Evolutionary conservation across 2,329 filamentous ascomycete genomes (phyloP).

Genomic region (Paradendryphiella salina): DNA sequence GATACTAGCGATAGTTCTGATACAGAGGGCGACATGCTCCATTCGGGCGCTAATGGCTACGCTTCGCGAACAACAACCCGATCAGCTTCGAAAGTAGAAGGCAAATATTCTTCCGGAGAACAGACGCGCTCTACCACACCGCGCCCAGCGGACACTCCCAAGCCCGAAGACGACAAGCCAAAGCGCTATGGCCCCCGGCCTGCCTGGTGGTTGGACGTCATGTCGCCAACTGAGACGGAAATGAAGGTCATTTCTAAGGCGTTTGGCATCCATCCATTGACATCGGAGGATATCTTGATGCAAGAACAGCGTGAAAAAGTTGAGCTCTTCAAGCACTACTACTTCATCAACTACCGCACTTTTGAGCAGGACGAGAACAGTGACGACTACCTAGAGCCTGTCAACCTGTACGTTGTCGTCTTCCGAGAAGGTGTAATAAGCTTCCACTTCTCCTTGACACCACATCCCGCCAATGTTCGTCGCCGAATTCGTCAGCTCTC

Average conservation of each 20-base stretch:
- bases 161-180: constrained; percentile 35
- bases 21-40: constrained; percentile 49
- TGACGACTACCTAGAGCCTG: constrained; percentile 88
- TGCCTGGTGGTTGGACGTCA: constrained; percentile 94
- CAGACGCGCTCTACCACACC: constrained; percentile 57
- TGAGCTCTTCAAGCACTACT: constrained; percentile 95
- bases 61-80: constrained; percentile 32
- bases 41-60: constrained; percentile 30
- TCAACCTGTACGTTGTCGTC: constrained; percentile 97
- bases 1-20: constrained; percentile 69
- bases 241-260: constrained; percentile 93
- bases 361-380: constrained; percentile 93
- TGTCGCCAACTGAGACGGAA: constrained; percentile 88
- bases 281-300: constrained; percentile 94
- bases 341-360: constrained; percentile 97
- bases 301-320: constrained; percentile 98
- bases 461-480: constrained; percentile 93
- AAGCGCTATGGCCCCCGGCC: constrained; percentile 73
- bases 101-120: constrained; percentile 35
- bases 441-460: constrained; percentile 96
- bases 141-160: constrained; percentile 49
- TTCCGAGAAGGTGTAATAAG: constrained; percentile 94
- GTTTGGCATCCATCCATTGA: constrained; percentile 94
- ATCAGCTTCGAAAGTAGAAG: constrained; percentile 35
- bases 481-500: constrained; percentile 89